phyloP scores from a whole-genome alignment of 2,329 filamentous ascomycete species.

The Xylogone sp. region DNA sequence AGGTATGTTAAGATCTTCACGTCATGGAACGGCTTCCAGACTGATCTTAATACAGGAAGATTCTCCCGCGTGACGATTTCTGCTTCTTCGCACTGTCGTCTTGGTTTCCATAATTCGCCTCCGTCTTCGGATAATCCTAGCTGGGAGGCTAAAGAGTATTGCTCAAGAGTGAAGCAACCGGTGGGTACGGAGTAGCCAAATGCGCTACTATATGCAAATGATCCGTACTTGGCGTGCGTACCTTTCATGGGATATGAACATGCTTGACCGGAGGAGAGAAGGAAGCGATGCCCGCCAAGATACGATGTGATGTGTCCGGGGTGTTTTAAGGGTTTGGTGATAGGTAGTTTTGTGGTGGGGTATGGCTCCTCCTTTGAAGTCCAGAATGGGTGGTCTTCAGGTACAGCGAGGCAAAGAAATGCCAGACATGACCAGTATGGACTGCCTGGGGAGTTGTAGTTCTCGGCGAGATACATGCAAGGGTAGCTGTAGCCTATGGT shows the following conservation, averaged over 20 bases:
- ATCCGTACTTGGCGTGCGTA: slow-evolving; percentile 77
- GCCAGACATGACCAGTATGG: slow-evolving; percentile 75
- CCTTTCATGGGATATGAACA: slow-evolving; percentile 80
- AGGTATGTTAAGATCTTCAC: slow-evolving; percentile 63
- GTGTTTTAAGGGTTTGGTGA: slow-evolving; percentile 58
- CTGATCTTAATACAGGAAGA: slow-evolving; percentile 59
- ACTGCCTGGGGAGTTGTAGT: slow-evolving; percentile 75
- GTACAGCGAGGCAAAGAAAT: slow-evolving; percentile 70
- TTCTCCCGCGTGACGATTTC: slow-evolving; percentile 53
- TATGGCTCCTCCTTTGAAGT: slow-evolving; percentile 60
- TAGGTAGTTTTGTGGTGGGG: slow-evolving; percentile 50
- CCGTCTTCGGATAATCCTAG: slow-evolving; percentile 74
- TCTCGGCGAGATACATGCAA: slow-evolving; percentile 77
- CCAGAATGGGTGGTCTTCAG: slow-evolving; percentile 72
- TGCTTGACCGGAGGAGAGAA: slow-evolving; percentile 73
- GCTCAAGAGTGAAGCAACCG: slow-evolving; percentile 70
- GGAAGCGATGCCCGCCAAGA: slow-evolving; percentile 70
- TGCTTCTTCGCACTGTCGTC: slow-evolving; percentile 63
- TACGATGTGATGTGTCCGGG: slow-evolving; percentile 71
- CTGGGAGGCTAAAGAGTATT: slow-evolving; percentile 72
- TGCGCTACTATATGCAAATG: slow-evolving; percentile 72
- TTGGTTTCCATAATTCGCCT: slow-evolving; percentile 75
- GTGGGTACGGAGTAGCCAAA: slow-evolving; percentile 77
- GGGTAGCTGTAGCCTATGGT: slow-evolving; percentile 73
- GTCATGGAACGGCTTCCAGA: slow-evolving; percentile 68